Evolutionary conservation across 148 eudicot species (phyloP), one percentile per base, ranked within the genome.

Genomic region (Rhododendron vialii): DNA sequence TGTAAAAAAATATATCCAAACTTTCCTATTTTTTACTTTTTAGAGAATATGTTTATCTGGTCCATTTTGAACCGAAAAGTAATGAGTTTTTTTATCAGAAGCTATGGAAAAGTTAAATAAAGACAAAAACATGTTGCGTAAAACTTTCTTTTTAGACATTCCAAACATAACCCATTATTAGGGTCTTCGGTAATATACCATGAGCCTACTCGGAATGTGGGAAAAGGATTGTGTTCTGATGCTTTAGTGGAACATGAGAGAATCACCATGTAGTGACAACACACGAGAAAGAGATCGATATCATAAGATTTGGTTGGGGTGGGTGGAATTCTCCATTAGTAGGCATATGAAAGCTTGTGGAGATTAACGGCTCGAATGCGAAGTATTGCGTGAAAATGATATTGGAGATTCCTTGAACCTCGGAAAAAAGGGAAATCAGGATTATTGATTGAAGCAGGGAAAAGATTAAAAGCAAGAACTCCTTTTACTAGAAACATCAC

Each of bases 391-490:
- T 67, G 89, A 91, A 78, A 78, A 85, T 57, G 89, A 93, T 63
- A 90, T 41, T 15, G 53, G 87, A 69, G 79, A 28, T 84, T 88
- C 82, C 53, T 90, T 95, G 84, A 90, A 93, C 87, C 82, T 84
- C 7, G 88, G 90, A 85, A 88, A 63, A 36, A 93, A 82, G 81
- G 85, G 36, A 86, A 87, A 83, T 83, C 94, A 81, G 65, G 41
- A 73, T 35, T 84, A 74, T 86, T 84, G 89, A 84, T 78, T 84
- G 88, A 91, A 89, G 93, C 7, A 18, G 67, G n/a, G n/a, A 18
- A 61, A 61, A 61, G 28, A 61, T 61, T 41, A 6, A 61, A 61
- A 24, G 67, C 67, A 61, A 61, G 67, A 24, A 18, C 26, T 61
- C 26, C 67, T 61, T 57, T 61, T 7, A 61, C 67, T 22, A 22